Conservation (phyloP, 768 basidiomycete genomes). For the Phanerochaete carnosa region DNA sequence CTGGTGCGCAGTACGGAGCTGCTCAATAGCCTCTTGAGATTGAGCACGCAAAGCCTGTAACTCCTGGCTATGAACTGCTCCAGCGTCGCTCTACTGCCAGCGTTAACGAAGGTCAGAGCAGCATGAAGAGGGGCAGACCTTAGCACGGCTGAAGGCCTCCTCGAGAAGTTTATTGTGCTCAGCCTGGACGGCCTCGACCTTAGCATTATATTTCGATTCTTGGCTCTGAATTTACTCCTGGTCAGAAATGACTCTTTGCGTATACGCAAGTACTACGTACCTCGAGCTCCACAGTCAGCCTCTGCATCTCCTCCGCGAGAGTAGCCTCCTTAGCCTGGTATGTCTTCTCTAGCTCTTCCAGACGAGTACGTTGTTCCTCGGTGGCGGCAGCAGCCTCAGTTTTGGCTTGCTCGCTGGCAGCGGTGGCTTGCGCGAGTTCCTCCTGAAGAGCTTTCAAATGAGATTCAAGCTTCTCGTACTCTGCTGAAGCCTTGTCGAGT, state of each 20-base stretch:
- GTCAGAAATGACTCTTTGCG: background rate
- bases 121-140: conserved; percentile 38
- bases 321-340: conserved; percentile 49
- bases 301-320: conserved; percentile 51
- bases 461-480: conserved; percentile 37
- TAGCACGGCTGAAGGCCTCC: conserved; percentile 75
- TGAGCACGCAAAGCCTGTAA: conserved; percentile 66
- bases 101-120: conserved; percentile 4
- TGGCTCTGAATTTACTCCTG: conserved; percentile 44
- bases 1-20: conserved; percentile 62
- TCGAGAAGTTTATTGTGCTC: conserved; percentile 61
- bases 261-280: conserved; percentile 35
- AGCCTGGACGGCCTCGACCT: conserved; percentile 61
- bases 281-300: conserved; percentile 60
- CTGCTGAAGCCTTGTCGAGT: conserved; percentile 31
- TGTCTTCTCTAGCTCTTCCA: conserved; percentile 51
- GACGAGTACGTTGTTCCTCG: conserved; percentile 43
- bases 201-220: conserved; percentile 63
- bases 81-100: conserved; percentile 60
- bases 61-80: conserved; percentile 62
- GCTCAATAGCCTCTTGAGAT: conserved; percentile 63
- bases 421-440: conserved; percentile 42
- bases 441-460: conserved; percentile 44
- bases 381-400: conserved; percentile 41
- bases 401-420: conserved; percentile 47